Conservation (phyloP, 2,329 filamentous ascomycete genomes). For the Scleromitrula shiraiana region DNA sequence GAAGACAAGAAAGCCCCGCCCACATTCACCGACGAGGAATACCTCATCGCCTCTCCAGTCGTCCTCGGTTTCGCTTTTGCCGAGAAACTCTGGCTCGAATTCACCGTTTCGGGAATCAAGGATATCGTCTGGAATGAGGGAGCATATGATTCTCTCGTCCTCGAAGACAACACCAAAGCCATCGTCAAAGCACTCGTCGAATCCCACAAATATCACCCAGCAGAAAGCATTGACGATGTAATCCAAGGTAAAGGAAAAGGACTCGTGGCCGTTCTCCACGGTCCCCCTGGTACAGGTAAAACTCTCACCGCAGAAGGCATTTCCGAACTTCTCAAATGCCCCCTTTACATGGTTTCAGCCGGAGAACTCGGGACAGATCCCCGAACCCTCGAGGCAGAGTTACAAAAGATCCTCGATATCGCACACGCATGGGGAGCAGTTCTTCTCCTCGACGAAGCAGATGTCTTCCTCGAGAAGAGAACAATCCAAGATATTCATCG, state of each 20-base stretch:
- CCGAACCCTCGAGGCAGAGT: slow-evolving; percentile 61
- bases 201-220: slow-evolving; percentile 73
- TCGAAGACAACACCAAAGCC: slow-evolving; percentile 52
- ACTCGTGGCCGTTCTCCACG: slow-evolving; percentile 73
- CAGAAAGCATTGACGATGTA: slow-evolving; percentile 75
- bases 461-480: slow-evolving; percentile 76
- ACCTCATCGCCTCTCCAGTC: slow-evolving; percentile 74
- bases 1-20: slow-evolving; percentile 32
- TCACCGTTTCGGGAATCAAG: slow-evolving; percentile 68
- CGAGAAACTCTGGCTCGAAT: slow-evolving; percentile 87
- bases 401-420: slow-evolving; percentile 79
- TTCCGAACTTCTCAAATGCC: slow-evolving; percentile 72
- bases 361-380: slow-evolving; percentile 78
- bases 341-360: slow-evolving; percentile 74
- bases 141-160: slow-evolving; percentile 74
- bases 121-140: slow-evolving; percentile 80
- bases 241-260: slow-evolving; percentile 82
- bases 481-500: slow-evolving; percentile 77
- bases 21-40: slow-evolving; percentile 72
- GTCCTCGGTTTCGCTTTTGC: slow-evolving; percentile 81
- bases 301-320: slow-evolving; percentile 83
- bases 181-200: slow-evolving; percentile 76
- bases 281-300: slow-evolving; percentile 81
- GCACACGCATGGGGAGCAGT: slow-evolving; percentile 83
- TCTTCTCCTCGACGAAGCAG: slow-evolving; percentile 76